These are phyloP conservation scores for Huntiella omanensis DNA, from an alignment of 2,329 filamentous ascomycete genomes.

Conservation along the genomic window DNA sequence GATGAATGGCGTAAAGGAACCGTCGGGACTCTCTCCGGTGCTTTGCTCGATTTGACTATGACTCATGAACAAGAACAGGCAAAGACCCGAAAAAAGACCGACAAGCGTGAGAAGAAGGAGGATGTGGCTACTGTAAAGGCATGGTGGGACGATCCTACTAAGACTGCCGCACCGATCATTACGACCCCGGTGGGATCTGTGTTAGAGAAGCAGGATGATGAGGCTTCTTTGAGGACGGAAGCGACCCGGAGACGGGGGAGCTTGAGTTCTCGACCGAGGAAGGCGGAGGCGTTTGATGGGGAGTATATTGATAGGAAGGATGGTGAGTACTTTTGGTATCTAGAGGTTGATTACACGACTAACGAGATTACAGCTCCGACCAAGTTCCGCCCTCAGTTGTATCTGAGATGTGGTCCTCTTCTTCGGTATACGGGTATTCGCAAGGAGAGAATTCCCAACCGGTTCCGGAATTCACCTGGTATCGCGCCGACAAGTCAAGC, in stretches of 20 bases:
- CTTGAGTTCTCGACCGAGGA: slow-evolving; percentile 29
- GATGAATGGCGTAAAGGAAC: slow-evolving; percentile 57
- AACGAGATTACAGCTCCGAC: slow-evolving; percentile 32
- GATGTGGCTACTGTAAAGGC: slow-evolving; percentile 27
- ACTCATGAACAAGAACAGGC: slow-evolving; percentile 8
- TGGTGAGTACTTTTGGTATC: slow-evolving; percentile 22
- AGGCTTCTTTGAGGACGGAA: background rate
- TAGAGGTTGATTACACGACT: slow-evolving; percentile 10
- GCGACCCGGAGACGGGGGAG: slow-evolving; percentile 26
- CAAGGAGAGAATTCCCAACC: slow-evolving; percentile 32
- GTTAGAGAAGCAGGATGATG: background rate
- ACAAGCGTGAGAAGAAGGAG: slow-evolving; percentile 12
- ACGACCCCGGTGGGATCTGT: background rate
- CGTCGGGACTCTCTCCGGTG: slow-evolving; percentile 38
- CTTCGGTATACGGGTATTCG: slow-evolving; percentile 77
- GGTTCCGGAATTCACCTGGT: slow-evolving; percentile 17
- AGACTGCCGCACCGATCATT: background rate
- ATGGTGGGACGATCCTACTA: slow-evolving; percentile 54
- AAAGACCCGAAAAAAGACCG: slow-evolving; percentile 1
- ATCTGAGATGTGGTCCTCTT: slow-evolving; percentile 77
- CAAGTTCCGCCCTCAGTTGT: slow-evolving; percentile 65
- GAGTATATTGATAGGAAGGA: slow-evolving; percentile 43
- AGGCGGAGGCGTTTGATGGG: slow-evolving; percentile 45
- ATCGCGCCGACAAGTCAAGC: slow-evolving; percentile 10
- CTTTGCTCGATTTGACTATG: slow-evolving; percentile 39